Conservation (phyloP, 2,329 filamentous ascomycete genomes). For the Talaromyces atroroseus region DNA sequence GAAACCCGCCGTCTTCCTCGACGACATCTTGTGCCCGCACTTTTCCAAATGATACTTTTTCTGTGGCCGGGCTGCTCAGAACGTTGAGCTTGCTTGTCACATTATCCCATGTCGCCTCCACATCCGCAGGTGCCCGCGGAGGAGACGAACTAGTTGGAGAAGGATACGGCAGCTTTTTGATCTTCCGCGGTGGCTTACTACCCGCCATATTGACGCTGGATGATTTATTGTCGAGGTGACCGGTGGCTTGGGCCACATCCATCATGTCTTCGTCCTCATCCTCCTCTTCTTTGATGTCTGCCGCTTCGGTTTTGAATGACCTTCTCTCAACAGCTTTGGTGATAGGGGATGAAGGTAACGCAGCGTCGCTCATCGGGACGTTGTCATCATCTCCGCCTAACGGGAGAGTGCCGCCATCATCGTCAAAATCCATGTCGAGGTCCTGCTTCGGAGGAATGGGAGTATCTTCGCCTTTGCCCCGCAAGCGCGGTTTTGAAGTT, state of each 20-base stretch:
- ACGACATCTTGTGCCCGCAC: conserved; percentile 76
- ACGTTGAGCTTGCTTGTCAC: conserved; percentile 83
- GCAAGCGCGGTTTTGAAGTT: conserved; percentile 48
- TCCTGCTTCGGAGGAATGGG: conserved; percentile 40
- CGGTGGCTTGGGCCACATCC: conserved; percentile 74
- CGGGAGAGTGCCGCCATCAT: conserved; percentile 54
- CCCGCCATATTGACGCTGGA: conserved; percentile 80
- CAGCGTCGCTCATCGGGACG: conserved; percentile 75
- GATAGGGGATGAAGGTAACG: conserved; percentile 76
- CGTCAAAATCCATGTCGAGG: conserved; percentile 28
- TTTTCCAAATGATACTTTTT: conserved; percentile 65
- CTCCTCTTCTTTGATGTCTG: conserved; percentile 63
- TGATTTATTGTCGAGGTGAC: conserved; percentile 55
- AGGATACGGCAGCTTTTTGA: conserved; percentile 63
- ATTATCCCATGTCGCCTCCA: conserved; percentile 85
- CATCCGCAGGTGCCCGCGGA: conserved; percentile 52
- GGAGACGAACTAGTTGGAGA: conserved; percentile 75
- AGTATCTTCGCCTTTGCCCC: conserved; percentile 39
- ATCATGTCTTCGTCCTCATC: conserved; percentile 71
- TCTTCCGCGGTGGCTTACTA: conserved; percentile 69
- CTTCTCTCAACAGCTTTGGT: conserved; percentile 72
- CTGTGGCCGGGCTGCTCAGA: conserved; percentile 64
- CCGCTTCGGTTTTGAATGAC: conserved; percentile 55
- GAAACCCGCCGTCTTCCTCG: conserved; percentile 86
- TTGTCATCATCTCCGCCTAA: conserved; percentile 63